Percentiles rank a stretch among this genome's conserved stretches.
Conservation (phyloP, 2,329 filamentous ascomycete species). For the Aureobasidium leucospermi region DNA sequence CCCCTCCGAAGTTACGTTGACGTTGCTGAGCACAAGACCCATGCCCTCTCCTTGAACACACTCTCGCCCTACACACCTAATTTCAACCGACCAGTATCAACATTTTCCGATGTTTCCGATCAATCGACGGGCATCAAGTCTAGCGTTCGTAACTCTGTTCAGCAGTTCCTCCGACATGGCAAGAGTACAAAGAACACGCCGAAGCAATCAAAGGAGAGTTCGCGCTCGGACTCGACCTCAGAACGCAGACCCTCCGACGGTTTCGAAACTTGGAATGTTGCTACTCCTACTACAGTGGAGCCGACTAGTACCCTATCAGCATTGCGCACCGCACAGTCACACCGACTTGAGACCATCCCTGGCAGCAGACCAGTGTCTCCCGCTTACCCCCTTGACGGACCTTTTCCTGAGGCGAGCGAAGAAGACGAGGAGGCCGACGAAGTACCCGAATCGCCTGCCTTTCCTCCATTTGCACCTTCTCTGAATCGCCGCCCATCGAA, state of each 20-base stretch:
- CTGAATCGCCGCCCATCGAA: slow-evolving; percentile 18
- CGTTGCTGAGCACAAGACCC: not conserved
- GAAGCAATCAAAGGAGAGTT: not conserved
- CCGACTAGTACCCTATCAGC: slow-evolving; percentile 31
- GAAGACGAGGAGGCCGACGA: slow-evolving; percentile 8
- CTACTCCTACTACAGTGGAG: slow-evolving; percentile 46
- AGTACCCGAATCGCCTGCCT: not conserved
- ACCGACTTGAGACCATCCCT: slow-evolving; percentile 64
- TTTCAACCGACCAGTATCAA: slow-evolving; percentile 18
- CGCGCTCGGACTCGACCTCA: slow-evolving; percentile 26
- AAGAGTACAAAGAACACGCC: not conserved
- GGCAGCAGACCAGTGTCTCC: slow-evolving; percentile 60
- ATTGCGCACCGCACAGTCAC: slow-evolving; percentile 29
- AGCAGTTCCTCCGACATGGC: slow-evolving; percentile 38
- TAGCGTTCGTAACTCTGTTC: slow-evolving; percentile 21
- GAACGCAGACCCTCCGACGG: slow-evolving; percentile 43
- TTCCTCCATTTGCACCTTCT: slow-evolving; percentile 14
- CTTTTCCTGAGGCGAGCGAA: slow-evolving; percentile 27
- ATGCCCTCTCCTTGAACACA: not conserved
- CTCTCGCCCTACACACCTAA: slow-evolving; percentile 10
- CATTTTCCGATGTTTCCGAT: slow-evolving; percentile 14
- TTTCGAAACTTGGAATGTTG: slow-evolving; percentile 66
- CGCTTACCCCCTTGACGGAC: slow-evolving; percentile 50
- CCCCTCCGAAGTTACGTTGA: not conserved
- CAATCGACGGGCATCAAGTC: slow-evolving; percentile 19